Evolutionary conservation across 2,329 filamentous ascomycete genomes (phyloP), one percentile per base, ranked within the genome.

Genomic region (Macrophomina pseudophaseolina): DNA sequence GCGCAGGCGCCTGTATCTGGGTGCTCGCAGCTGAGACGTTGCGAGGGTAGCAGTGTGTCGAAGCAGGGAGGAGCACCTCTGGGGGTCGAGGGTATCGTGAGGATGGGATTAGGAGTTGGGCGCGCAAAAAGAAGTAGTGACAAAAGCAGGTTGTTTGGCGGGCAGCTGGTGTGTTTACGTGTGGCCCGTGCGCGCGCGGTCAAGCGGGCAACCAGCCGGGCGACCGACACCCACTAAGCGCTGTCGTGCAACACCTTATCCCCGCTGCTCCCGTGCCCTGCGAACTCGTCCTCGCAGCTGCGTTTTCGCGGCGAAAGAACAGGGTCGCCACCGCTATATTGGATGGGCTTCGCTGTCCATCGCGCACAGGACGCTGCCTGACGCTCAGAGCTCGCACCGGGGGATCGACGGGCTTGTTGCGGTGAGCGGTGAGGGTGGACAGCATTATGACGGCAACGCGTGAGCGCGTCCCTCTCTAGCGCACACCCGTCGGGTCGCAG

Each of bases 281-380:
- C 30, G 44, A 62, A 7, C 16, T 32, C 23, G 23, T 23, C 23
- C 23, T 23, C 23, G 23, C 23, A 23, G 23, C 23, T 23, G 23
- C 23, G 23, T 23, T 23, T 23, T 23, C 23, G 23, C 23, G 23
- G 23, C 23, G 23, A 23, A 23, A 23, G 23, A 23, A 23, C 23
- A 23, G 23, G 23, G 23, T 23, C 23, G 23, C 23, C 23, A 23
- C 23, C 23, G 38, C 18, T 35, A 42, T 11, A 35, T 54, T 33
- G 18, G 32, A 23, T 6, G 52, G 7, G 52, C 52, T n/a, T 33
- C n/a, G 32, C 58, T 49, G 42, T 7, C 23, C 42, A 49, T 49
- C 44, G 58, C 58, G 58, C 58, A 62, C 58, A 49, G 58, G 58
- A 62, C 58, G 23, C 58, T 32, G 58, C 44, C 58, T 49, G 58